Percentiles rank a stretch among this genome's conserved stretches.
Conservation (phyloP, 331 rosid genomes). For the Pyrus hybrid region DNA sequence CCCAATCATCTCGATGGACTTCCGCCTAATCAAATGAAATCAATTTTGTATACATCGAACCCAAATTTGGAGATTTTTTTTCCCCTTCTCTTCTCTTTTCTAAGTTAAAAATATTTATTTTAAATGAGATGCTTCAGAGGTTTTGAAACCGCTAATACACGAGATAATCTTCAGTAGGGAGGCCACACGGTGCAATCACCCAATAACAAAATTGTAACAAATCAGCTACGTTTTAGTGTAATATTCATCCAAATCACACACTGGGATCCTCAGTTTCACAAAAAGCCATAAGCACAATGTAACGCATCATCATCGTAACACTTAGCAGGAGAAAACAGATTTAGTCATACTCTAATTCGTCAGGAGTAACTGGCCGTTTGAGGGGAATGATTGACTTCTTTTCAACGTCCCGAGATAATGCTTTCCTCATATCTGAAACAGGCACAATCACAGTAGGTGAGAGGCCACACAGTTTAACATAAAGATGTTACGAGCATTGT, state of each 20-base stretch:
- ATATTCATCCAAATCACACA: background rate
- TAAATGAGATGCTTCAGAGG: no score
- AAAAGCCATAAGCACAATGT: background rate
- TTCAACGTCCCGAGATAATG: conserved; percentile 80
- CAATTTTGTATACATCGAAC: no score
- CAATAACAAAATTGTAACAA: no score
- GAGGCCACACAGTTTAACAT: background rate
- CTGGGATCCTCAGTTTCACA: background rate
- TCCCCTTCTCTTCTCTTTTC: background rate
- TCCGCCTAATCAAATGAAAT: no score
- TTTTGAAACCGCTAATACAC: no score
- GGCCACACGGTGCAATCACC: background rate
- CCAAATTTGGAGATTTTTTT: background rate
- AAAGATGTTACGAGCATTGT: background rate
- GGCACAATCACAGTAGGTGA: conserved; percentile 2
- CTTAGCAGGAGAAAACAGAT: conserved; percentile 6
- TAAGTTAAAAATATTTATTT: background rate
- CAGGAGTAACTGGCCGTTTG: conserved; percentile 83
- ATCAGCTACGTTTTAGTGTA: background rate
- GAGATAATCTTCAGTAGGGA: no score
- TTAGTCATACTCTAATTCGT: conserved; percentile 85
- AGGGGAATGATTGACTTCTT: conserved; percentile 87
- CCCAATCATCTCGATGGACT: background rate
- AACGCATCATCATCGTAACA: conserved; percentile 3
- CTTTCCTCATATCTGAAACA: conserved; percentile 86